Conservation (phyloP, 306 rosid genomes). For the Elaeagnus macrophylla region DNA sequence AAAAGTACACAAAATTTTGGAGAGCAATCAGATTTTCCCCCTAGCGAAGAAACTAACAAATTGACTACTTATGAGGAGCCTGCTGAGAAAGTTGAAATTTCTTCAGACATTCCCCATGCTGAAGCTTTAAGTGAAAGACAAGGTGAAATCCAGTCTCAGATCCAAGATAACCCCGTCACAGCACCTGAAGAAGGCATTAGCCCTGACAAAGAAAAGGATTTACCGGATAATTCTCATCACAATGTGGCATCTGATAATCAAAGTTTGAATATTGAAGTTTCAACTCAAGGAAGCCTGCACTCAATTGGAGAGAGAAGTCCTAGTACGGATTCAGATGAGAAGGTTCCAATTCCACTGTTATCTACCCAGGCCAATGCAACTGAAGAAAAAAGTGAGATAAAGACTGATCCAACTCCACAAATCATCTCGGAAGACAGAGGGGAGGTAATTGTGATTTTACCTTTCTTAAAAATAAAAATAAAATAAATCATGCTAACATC, state of each 20-base stretch:
- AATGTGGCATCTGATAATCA: conserved; percentile 28
- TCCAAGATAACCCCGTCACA: conserved; percentile 34
- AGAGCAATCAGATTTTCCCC: conserved; percentile 32
- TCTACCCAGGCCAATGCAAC: conserved; percentile 27
- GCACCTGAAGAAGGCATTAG: conserved; percentile 21
- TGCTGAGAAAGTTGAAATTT: conserved; percentile 40
- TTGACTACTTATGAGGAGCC: conserved; percentile 24
- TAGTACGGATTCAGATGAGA: conserved; percentile 22
- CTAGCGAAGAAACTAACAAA: conserved; percentile 27
- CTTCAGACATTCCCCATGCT: conserved; percentile 27
- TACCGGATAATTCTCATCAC: conserved; percentile 30
- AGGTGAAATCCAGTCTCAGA: conserved; percentile 27
- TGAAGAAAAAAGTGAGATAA: conserved; percentile 27
- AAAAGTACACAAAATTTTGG: conserved; percentile 27
- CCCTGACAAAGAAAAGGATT: conserved; percentile 29
- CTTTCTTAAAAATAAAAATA: conserved; percentile 3
- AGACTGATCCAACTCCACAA: conserved; percentile 29
- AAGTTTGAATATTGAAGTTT: conserved; percentile 23
- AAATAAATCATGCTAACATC: no score
- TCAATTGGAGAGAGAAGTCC: conserved; percentile 27
- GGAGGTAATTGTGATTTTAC: conserved; percentile 43
- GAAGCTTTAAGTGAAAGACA: conserved; percentile 30
- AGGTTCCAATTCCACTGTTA: conserved; percentile 29
- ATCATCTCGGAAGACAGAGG: conserved; percentile 26
- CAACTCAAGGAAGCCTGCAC: conserved; percentile 26